Evolutionary conservation across 192 early-diverging fungal genomes (phyloP), one percentile per base, ranked within the genome.

Genomic region (Rhizoclosmatium globosum): DNA sequence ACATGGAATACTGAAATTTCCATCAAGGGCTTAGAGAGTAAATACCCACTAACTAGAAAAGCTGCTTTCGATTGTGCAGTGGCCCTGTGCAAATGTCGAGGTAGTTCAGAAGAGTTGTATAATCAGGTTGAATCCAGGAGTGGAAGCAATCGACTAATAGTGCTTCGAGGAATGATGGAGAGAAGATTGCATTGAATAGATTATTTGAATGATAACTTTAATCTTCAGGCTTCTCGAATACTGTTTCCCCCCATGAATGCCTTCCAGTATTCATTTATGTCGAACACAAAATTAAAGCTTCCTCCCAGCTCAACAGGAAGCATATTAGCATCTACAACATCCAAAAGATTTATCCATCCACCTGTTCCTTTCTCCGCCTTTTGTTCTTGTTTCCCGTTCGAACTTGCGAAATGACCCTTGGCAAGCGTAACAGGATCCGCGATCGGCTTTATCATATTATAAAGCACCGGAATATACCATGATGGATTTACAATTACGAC

Each of bases 341-440:
- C 82, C 47, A 85, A 75, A 3, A 91, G 66, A 67, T 85, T 81
- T 2, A 84, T 77, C 86, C 85, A 88, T 67, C 87, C 85, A 3
- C 72, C 72, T 1, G 59, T 62, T 19, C 44, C 72, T 19, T 62
- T 44, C 53, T 69, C n/a, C 42, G 60, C 66, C 42, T 57, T 64
- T 11, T 66, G n/a, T 50, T 47, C 2, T 23, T 47, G 3, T 23
- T 50, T 21, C 17, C 83, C 78, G 19, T 50, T 64, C 1, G 65
- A 71, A 31, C 31, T 31, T 66, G 86, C 78, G 39, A 38, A 53
- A 2, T 72, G 71, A 67, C 96, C 90, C 81, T 97, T 98, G 3
- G 83, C 81, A 48, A 89, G 89, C 42, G 96, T 98, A 41, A 96
- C 90, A 3, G 95, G 95, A 80, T 98, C 95, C 68, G 96, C 92